These are phyloP conservation scores for Lachancea sp. DNA, from an alignment of 805 yeast species.

Conservation along the genomic window DNA sequence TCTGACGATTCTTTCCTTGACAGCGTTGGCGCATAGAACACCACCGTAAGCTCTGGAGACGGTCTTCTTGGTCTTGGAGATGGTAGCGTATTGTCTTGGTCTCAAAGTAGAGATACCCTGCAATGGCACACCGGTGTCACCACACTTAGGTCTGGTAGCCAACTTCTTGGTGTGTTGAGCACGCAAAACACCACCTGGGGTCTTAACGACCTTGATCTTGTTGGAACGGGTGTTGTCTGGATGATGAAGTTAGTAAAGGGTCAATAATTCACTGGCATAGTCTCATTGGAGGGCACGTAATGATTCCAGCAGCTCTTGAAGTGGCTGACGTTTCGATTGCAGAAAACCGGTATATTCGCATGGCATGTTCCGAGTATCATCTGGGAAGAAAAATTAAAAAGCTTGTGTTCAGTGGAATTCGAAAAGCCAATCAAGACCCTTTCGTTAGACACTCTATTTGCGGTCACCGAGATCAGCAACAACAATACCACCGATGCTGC, in stretches of 20 bases:
- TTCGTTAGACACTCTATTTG: too few relatives aligned
- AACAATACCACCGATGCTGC: too few relatives aligned
- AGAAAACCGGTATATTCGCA: too few relatives aligned
- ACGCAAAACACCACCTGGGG: constrained; percentile 99
- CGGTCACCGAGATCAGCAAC: too few relatives aligned
- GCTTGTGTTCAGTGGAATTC: too few relatives aligned
- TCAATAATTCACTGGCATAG: too few relatives aligned
- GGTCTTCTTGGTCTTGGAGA: constrained; percentile 95
- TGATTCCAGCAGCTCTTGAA: too few relatives aligned
- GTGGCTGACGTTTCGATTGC: too few relatives aligned
- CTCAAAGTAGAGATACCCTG: constrained; percentile 90
- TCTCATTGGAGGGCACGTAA: too few relatives aligned
- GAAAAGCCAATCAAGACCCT: too few relatives aligned
- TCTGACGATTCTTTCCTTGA: constrained; percentile 98
- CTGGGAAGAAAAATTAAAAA: too few relatives aligned
- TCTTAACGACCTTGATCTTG: constrained; percentile 99
- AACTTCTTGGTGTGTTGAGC: constrained; percentile 95
- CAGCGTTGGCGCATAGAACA: constrained; percentile 96
- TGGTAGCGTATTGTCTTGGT: constrained; percentile 95
- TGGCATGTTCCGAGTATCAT: too few relatives aligned
- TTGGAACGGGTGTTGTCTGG: constrained; percentile 98
- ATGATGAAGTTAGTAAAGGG: constrained; percentile 8
- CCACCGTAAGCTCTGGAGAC: constrained; percentile 99
- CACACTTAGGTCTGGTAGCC: constrained; percentile 83
- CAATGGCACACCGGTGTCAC: constrained; percentile 78